Evolutionary conservation across 2,329 filamentous ascomycete species (phyloP).

Genomic region (Epichloe sp.): DNA sequence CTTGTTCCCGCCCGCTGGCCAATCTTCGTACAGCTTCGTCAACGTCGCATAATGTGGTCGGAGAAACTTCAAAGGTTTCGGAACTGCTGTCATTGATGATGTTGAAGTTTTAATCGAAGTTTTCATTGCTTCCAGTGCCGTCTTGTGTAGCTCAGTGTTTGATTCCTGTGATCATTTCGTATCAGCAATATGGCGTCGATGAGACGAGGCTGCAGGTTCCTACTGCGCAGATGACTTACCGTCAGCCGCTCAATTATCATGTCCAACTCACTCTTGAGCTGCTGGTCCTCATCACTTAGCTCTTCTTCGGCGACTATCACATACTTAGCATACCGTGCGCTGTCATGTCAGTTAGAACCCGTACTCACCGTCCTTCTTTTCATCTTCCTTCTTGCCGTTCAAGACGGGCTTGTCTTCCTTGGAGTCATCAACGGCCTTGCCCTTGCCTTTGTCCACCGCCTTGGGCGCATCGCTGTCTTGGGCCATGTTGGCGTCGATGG

Average conservation of each 20-base stretch:
- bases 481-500: slow-evolving; percentile 55
- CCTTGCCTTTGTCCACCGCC: slow-evolving; percentile 89
- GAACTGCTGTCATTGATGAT: slow-evolving; percentile 97
- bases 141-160: slow-evolving; percentile 77
- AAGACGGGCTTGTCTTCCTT: slow-evolving; percentile 56
- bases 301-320: slow-evolving; percentile 51
- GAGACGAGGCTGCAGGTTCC: not conserved
- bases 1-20: slow-evolving; percentile 76
- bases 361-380: slow-evolving; percentile 37
- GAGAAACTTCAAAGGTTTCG: slow-evolving; percentile 95
- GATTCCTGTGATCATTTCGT: slow-evolving; percentile 51
- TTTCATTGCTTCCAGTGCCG: slow-evolving; percentile 92
- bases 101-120: slow-evolving; percentile 98
- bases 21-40: slow-evolving; percentile 77
- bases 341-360: slow-evolving; percentile 5
- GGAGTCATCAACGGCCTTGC: slow-evolving; percentile 64
- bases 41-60: slow-evolving; percentile 91
- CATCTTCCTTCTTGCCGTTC: slow-evolving; percentile 70
- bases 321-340: slow-evolving; percentile 12
- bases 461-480: slow-evolving; percentile 82
- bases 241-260: slow-evolving; percentile 94
- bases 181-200: not conserved
- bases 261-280: slow-evolving; percentile 94
- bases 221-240: slow-evolving; percentile 32
- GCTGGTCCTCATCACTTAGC: slow-evolving; percentile 93